Evolutionary conservation across 2,329 filamentous ascomycete species (phyloP), one percentile per base, ranked within the genome.

Genomic region (Diaporthe sp.): DNA sequence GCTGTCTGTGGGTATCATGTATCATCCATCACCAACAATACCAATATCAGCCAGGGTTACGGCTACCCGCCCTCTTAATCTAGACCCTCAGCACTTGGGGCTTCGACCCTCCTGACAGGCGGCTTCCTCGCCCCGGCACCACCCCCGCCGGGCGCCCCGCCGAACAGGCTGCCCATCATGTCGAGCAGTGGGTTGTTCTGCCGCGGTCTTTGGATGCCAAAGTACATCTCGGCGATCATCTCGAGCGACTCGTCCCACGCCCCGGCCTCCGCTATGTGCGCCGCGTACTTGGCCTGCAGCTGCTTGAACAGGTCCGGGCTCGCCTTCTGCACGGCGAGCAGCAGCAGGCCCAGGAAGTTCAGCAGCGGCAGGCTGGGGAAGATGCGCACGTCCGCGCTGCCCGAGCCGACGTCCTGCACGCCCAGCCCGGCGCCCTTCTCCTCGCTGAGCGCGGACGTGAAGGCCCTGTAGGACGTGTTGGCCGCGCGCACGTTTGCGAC

Each of bases 141-240:
- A 74, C 88, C 88, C 34, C 89, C 90, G 10, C 87, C 88, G 70
- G 88, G 88, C 37, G 89, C 93, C 28, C 95, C 95, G 67, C 96
- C 96, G 81, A 99, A 94, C 88, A 99, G 91, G 77, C 92, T 96
- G 65, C 95, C 96, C 94, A 99, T 97, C 96, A 99, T 98, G 83
- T 99, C 97, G 85, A 98, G 92, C 84, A 99, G 87, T 4, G 96
- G 96, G 84, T 98, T 98, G 78, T 93, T 94, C 87, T 98, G 95
- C 81, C 94, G 90, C 63, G 96, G 96, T 82, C 95, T 93, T 86
- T 92, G 91, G 83, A 99, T 97, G 49, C 92, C 92, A 86, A 99
- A 99, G 87, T 98, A 99, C 91, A 98, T 96, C 87, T 99, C 96
- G 67, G 94, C 96, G 80, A 99, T 93, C 84, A 95, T 92, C 80